Evolutionary conservation across 176 grass and related monocot species (phyloP), one percentile per base, ranked within the genome.

Genomic region (Lolium perenne): DNA sequence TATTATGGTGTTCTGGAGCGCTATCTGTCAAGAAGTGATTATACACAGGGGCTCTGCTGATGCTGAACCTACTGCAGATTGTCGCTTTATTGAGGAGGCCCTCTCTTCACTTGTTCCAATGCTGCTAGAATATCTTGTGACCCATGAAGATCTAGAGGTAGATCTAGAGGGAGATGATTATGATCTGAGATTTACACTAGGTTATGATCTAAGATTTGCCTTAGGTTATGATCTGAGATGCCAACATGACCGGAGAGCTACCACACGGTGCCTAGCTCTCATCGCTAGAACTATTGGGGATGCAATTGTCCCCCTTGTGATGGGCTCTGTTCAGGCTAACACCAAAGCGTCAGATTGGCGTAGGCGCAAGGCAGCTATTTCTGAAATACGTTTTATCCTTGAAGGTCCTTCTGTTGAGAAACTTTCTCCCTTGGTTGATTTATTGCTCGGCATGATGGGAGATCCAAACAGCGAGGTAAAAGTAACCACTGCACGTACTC

Each of bases 321-420:
- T 97, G 92, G 90, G 89, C 9, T 97, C 91, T 88, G 84, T 94
- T 21, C 88, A 97, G 91, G 70, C 48, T 51, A 97, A 97, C 85
- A 94, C 89, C 70, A 84, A 87, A 85, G 94, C 91, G 61, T 66
- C 82, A 73, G 92, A 94, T 76, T 97, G 95, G 95, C 83, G 75
- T 65, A 81, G 65, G 76, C 95, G 85, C 0, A 92, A 93, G 83
- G 95, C 91, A 60, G 92, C 95, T 81, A 95, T 89, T 57, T 97
- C 90, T 93, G 95, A 92, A 76, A 95, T 97, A 93, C 92, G 95
- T 60, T 97, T 91, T 49, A 95, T 97, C 84, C 92, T 97, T 88
- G 95, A 97, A 84, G 95, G 92, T 38, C 95, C 95, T 7, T 94
- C 92, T 71, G 62, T 93, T 70, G 88, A 93, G 82, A 94, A 97